Evolutionary conservation across 169 alveolate species (phyloP).

Genomic region (Babesia microti): DNA sequence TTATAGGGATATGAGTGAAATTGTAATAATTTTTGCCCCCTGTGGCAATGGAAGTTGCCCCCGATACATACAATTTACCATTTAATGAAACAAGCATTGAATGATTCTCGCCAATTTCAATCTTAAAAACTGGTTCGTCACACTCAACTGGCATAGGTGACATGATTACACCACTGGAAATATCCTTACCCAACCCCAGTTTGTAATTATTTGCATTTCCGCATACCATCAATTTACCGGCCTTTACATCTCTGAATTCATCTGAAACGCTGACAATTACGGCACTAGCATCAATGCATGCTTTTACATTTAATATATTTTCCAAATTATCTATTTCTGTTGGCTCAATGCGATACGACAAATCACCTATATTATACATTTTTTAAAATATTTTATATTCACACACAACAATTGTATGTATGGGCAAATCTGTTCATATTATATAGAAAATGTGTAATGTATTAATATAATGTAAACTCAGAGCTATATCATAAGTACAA

Average conservation of each 20-base stretch:
- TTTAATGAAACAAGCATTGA: slow-evolving; percentile 53
- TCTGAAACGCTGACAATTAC: slow-evolving; percentile 54
- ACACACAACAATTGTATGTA: too few species aligned
- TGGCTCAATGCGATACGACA: slow-evolving; percentile 61
- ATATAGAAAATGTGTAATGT: too few species aligned
- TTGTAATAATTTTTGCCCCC: too few species aligned
- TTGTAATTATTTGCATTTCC: slow-evolving; percentile 76
- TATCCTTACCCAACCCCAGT: slow-evolving; percentile 68
- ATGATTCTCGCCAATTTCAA: slow-evolving; percentile 67
- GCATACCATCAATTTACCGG: slow-evolving; percentile 72
- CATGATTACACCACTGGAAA: slow-evolving; percentile 48
- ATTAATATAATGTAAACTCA: too few species aligned
- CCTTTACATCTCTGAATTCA: slow-evolving; percentile 9
- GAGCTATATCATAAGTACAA: too few species aligned
- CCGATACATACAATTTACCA: slow-evolving; percentile 66
- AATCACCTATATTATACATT: too few species aligned
- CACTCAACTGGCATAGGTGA: slow-evolving; percentile 58
- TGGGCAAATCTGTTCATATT: too few species aligned
- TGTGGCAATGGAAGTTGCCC: too few species aligned
- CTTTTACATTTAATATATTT: slow-evolving; percentile 64
- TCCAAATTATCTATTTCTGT: slow-evolving; percentile 52
- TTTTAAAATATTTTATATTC: too few species aligned
- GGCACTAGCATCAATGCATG: slow-evolving; percentile 73
- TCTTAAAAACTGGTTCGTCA: slow-evolving; percentile 51
- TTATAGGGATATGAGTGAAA: too few species aligned